Percentiles rank a stretch among this genome's conserved stretches.
Evolutionary conservation across 2,329 filamentous ascomycete species (phyloP).

Genomic region (Phaeosphaeria sp.): DNA sequence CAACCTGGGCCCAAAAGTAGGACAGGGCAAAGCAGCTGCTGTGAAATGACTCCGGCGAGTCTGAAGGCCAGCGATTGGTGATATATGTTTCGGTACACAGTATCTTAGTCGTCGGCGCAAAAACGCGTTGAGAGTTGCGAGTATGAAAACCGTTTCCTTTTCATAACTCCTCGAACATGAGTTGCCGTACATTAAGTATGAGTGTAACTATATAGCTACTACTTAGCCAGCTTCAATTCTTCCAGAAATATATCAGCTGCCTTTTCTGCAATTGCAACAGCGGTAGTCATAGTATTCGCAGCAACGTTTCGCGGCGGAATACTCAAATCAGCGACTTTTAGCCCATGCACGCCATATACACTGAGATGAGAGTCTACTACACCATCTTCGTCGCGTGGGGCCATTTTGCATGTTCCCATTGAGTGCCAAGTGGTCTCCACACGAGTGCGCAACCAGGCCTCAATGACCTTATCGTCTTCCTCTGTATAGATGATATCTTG

Average conservation of each 20-base stretch:
- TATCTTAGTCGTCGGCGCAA: too few species aligned
- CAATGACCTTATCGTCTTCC: conserved; percentile 58
- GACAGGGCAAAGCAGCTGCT: too few species aligned
- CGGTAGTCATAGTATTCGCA: conserved; percentile 34
- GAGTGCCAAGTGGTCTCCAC: conserved; percentile 50
- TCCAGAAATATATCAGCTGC: conserved; percentile 39
- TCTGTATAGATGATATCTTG: conserved; percentile 55
- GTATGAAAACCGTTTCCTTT: too few species aligned
- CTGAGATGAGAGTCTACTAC: conserved; percentile 28
- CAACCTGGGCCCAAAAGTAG: too few species aligned
- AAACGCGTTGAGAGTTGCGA: too few species aligned
- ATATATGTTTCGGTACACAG: too few species aligned
- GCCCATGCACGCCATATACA: conserved; percentile 26
- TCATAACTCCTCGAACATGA: too few species aligned
- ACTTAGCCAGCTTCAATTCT: conserved; percentile 33
- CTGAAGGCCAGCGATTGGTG: too few species aligned
- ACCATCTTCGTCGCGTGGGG: conserved; percentile 22
- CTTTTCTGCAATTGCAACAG: conserved; percentile 26
- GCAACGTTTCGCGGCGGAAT: conserved; percentile 25
- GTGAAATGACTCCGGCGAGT: too few species aligned
- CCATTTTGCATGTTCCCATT: conserved; percentile 42
- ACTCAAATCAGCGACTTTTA: conserved; percentile 32
- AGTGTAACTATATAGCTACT: too few species aligned
- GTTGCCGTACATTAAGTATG: too few species aligned
- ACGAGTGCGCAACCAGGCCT: conserved; percentile 49